Evolutionary conservation across 2,329 filamentous ascomycete genomes (phyloP).

Genomic region (Pochonia chlamydosporia): DNA sequence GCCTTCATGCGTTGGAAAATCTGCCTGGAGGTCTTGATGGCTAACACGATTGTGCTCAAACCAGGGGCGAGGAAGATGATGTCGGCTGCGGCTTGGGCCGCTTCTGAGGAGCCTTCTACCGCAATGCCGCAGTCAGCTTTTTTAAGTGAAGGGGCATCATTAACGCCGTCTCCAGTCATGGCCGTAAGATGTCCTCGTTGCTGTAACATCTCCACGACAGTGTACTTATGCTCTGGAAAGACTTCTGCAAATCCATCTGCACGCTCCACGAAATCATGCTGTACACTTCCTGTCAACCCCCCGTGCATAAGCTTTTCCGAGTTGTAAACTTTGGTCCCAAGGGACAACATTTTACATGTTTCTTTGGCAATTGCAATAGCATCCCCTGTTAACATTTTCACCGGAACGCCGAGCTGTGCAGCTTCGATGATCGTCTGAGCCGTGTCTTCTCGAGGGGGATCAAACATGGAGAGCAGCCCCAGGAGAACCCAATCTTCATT

Average conservation of each 20-base stretch:
- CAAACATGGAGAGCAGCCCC: conserved; percentile 75
- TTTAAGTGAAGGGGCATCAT: conserved; percentile 68
- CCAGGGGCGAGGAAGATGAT: conserved; percentile 71
- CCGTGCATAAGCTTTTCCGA: conserved; percentile 72
- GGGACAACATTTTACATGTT: conserved; percentile 75
- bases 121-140: conserved; percentile 71
- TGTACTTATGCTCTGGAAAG: conserved; percentile 71
- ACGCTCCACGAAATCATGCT: conserved; percentile 71
- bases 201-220: conserved; percentile 71
- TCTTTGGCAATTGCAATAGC: conserved; percentile 76
- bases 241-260: conserved; percentile 70
- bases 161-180: conserved; percentile 74
- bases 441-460: conserved; percentile 72
- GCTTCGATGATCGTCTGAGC: conserved; percentile 74
- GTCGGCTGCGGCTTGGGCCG: conserved; percentile 66
- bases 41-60: conserved; percentile 64
- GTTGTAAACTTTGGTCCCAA: conserved; percentile 77
- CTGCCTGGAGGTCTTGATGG: conserved; percentile 68
- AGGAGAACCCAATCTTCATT: conserved; percentile 68
- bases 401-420: conserved; percentile 67
- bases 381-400: conserved; percentile 80
- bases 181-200: conserved; percentile 67
- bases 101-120: conserved; percentile 66
- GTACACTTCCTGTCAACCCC: conserved; percentile 65
- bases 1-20: conserved; percentile 77